Evolutionary conservation across 495 filamentous ascomycete species (phyloP).

Genomic region (Penicillium daleae): DNA sequence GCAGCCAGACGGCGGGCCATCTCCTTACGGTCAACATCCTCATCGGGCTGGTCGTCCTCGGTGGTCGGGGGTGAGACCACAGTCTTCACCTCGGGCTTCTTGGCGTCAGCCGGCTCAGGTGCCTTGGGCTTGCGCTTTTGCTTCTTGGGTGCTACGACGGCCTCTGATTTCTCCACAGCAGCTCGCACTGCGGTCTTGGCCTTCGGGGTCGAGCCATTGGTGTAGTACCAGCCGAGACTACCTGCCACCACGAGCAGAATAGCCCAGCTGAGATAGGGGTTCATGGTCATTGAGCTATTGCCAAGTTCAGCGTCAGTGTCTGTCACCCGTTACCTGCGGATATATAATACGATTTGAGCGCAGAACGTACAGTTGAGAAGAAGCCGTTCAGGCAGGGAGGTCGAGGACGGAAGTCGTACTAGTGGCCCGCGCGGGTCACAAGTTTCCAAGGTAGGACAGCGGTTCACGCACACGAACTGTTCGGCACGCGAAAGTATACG

Average conservation of each 20-base stretch:
- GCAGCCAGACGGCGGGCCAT: slow-evolving; percentile 72
- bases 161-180: slow-evolving; percentile 43
- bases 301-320: slow-evolving; percentile 20
- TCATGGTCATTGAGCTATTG: slow-evolving; percentile 42
- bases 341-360: not conserved
- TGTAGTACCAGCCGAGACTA: slow-evolving; percentile 53
- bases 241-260: slow-evolving; percentile 57
- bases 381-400: slow-evolving; percentile 5
- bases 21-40: slow-evolving; percentile 68
- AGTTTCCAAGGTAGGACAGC: slow-evolving; percentile 16
- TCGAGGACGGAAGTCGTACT: not conserved
- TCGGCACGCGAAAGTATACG: slow-evolving; percentile 20
- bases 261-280: slow-evolving; percentile 59
- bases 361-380: slow-evolving; percentile 19
- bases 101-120: slow-evolving; percentile 33
- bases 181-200: slow-evolving; percentile 36
- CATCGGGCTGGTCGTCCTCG: slow-evolving; percentile 54
- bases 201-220: slow-evolving; percentile 43
- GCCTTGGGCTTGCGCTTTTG: slow-evolving; percentile 46
- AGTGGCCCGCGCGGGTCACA: slow-evolving; percentile 4
- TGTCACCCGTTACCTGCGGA: not conserved
- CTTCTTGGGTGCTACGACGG: slow-evolving; percentile 42
- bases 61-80: slow-evolving; percentile 43
- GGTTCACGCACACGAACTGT: slow-evolving; percentile 18
- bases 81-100: slow-evolving; percentile 41